Evolutionary conservation across 2,329 filamentous ascomycete genomes (phyloP).

Genomic region (Penicillium sp.): DNA sequence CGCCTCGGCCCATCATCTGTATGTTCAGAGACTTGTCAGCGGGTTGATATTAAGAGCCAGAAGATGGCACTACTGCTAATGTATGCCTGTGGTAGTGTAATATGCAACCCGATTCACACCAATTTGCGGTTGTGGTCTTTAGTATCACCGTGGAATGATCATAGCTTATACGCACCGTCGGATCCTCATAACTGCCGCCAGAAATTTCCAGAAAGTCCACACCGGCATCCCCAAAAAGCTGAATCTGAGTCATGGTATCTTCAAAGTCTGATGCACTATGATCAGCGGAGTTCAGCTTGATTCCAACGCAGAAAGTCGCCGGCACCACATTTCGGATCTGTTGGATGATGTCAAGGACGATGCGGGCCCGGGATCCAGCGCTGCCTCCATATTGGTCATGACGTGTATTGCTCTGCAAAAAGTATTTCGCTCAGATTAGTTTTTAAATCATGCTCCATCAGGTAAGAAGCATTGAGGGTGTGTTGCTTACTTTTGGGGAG

Average conservation of each 20-base stretch:
- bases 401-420: slow-evolving; percentile 22
- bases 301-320: slow-evolving; percentile 43
- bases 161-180: slow-evolving; percentile 35
- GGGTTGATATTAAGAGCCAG: background rate
- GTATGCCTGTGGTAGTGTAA: too few relatives aligned
- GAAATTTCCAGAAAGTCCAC: slow-evolving; percentile 71
- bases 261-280: slow-evolving; percentile 26
- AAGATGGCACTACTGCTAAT: too few relatives aligned
- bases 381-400: slow-evolving; percentile 50
- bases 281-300: slow-evolving; percentile 53
- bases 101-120: too few relatives aligned
- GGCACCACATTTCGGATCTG: slow-evolving; percentile 44
- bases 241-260: slow-evolving; percentile 62
- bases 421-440: slow-evolving; percentile 34
- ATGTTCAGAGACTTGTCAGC: background rate
- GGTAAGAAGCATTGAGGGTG: background rate
- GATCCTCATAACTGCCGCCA: slow-evolving; percentile 61
- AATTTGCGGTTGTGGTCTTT: too few relatives aligned
- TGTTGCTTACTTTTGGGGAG: background rate
- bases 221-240: slow-evolving; percentile 44
- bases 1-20: slow-evolving; percentile 1
- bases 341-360: slow-evolving; percentile 45
- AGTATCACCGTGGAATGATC: too few relatives aligned
- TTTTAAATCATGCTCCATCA: too few relatives aligned
- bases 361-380: slow-evolving; percentile 42